Evolutionary conservation across 2,329 filamentous ascomycete species (phyloP).

Genomic region (Furcasterigmium furcatum): DNA sequence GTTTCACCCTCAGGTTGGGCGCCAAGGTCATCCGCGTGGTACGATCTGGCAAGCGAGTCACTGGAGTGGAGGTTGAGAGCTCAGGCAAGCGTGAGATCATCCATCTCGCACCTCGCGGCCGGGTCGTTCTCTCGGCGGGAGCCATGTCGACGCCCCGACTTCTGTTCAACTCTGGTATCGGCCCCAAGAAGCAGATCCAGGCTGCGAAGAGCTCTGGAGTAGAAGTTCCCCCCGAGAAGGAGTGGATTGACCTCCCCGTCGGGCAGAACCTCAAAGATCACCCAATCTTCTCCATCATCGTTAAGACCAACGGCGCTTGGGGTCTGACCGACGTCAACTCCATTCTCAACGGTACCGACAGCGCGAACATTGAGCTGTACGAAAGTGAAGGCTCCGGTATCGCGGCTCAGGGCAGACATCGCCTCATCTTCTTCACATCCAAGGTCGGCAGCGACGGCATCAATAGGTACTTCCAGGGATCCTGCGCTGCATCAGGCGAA

Average conservation of each 20-base stretch:
- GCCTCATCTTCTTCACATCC: conserved; percentile 45
- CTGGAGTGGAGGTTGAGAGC: conserved; percentile 23
- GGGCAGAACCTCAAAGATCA: conserved; percentile 35
- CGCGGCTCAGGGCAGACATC: conserved; percentile 39
- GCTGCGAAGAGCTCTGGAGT: conserved; percentile 35
- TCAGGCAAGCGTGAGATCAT: conserved; percentile 9
- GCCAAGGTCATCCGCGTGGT: conserved; percentile 13
- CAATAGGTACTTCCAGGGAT: conserved; percentile 38
- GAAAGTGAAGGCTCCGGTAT: conserved; percentile 29
- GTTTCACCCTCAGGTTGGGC: conserved; percentile 26
- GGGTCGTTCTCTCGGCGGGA: conserved; percentile 34
- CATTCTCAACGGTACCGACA: conserved; percentile 15
- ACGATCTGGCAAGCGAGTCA: conserved; percentile 23
- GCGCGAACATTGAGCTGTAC: conserved; percentile 26
- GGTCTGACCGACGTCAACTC: conserved; percentile 17
- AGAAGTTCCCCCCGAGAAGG: conserved; percentile 15
- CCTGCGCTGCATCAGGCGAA: conserved; percentile 37
- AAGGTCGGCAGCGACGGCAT: conserved; percentile 34
- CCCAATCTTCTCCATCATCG: conserved; percentile 20
- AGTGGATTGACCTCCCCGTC: conserved; percentile 33
- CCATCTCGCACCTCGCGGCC: conserved; percentile 10
- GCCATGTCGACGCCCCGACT: conserved; percentile 54
- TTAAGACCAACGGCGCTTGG: conserved; percentile 15
- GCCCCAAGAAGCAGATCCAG: conserved; percentile 42
- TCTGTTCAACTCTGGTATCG: conserved; percentile 55